Evolutionary conservation across 2,329 filamentous ascomycete genomes (phyloP).

Genomic region (Aspergillus novoparasiticus): DNA sequence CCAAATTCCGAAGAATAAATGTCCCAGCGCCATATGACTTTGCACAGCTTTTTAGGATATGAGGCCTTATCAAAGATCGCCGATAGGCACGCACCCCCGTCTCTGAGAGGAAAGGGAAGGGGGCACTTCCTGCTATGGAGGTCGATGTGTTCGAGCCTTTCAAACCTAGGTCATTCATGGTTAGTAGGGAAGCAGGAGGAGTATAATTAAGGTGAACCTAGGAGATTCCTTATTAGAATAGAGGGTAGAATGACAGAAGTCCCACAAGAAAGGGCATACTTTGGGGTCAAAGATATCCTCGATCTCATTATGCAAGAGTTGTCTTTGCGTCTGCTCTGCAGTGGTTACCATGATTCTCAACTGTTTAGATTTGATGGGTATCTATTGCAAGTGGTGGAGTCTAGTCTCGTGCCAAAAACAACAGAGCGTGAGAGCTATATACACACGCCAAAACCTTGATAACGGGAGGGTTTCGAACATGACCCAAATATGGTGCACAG

Average conservation of each 20-base stretch:
- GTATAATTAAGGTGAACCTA: neutral
- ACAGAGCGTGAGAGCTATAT: neutral
- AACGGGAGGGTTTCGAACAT: too few species aligned
- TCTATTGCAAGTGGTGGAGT: neutral
- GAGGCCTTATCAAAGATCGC: neutral
- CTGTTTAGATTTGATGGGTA: too few species aligned
- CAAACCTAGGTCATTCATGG: neutral
- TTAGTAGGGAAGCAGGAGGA: neutral
- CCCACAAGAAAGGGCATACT: neutral
- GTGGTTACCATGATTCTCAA: neutral
- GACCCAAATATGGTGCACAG: neutral
- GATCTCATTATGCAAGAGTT: neutral
- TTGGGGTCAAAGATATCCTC: neutral
- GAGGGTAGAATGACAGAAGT: too few species aligned
- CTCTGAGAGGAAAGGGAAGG: neutral
- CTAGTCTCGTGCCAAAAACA: neutral
- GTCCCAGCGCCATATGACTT: conserved; percentile 13
- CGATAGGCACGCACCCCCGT: neutral
- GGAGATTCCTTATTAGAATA: neutral
- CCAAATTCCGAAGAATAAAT: conserved; percentile 25
- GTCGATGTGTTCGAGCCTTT: neutral
- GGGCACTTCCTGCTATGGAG: neutral
- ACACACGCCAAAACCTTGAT: neutral
- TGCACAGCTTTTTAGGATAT: neutral
- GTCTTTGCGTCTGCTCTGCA: neutral